Evolutionary conservation across 495 filamentous ascomycete genomes (phyloP).

Genomic region (Lichenothelia convexa): DNA sequence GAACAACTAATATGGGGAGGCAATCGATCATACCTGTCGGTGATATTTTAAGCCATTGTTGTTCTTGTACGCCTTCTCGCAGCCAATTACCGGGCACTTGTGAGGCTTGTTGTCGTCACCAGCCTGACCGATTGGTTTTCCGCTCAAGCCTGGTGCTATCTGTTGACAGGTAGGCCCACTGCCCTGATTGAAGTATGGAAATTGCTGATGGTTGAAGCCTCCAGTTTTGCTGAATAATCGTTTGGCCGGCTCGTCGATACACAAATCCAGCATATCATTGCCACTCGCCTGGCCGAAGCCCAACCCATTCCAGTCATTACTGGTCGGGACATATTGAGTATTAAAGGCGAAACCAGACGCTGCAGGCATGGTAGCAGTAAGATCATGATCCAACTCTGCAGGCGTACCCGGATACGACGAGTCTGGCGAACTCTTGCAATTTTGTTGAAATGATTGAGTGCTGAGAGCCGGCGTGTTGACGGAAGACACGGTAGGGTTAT

Average conservation of each 20-base stretch:
- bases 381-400: slow-evolving; percentile 33
- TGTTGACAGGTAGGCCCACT: slow-evolving; percentile 65
- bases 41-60: slow-evolving; percentile 92
- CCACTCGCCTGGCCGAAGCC: slow-evolving; percentile 29
- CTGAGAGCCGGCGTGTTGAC: slow-evolving; percentile 80
- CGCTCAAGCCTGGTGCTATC: slow-evolving; percentile 35
- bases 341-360: slow-evolving; percentile 1
- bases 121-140: slow-evolving; percentile 13
- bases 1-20: not conserved
- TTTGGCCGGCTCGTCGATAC: slow-evolving; percentile 93
- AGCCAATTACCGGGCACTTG: slow-evolving; percentile 93
- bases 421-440: slow-evolving; percentile 51
- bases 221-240: slow-evolving; percentile 74
- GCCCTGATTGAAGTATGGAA: slow-evolving; percentile 48
- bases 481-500: slow-evolving; percentile 94
- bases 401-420: slow-evolving; percentile 61
- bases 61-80: slow-evolving; percentile 99
- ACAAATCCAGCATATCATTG: slow-evolving; percentile 40
- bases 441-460: slow-evolving; percentile 35
- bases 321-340: not conserved
- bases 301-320: slow-evolving; percentile 3
- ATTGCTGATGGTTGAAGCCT: slow-evolving; percentile 38
- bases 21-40: slow-evolving; percentile 36
- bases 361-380: slow-evolving; percentile 1
- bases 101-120: slow-evolving; percentile 74